Conservation (phyloP, 441 rosid genomes). For the Caryocar brasiliense region DNA sequence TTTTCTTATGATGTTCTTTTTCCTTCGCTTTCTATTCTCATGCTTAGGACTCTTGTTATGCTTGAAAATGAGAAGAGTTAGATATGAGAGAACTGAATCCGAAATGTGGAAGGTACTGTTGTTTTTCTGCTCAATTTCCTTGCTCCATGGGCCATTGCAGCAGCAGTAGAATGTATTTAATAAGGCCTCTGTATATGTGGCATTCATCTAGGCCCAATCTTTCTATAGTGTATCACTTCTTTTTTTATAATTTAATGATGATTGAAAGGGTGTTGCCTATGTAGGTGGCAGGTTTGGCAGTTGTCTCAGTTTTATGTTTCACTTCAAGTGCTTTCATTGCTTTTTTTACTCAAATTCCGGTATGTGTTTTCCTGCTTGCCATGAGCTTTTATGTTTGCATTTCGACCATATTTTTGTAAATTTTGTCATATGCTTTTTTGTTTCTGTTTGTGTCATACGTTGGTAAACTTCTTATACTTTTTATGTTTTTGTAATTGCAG, state of each 20-base stretch:
- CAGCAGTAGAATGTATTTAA: too few relatives aligned
- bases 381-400: constrained; percentile 2
- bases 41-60: constrained; percentile 42
- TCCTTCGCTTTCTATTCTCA: not conserved
- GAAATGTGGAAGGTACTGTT: constrained; percentile 57
- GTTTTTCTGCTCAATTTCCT: too few relatives aligned
- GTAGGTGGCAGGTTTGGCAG: constrained; percentile 63
- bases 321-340: constrained; percentile 45
- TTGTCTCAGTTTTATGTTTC: constrained; percentile 50
- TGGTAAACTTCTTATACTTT: not conserved
- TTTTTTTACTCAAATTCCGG: constrained; percentile 48
- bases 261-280: constrained; percentile 2
- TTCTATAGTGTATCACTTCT: not conserved
- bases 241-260: not conserved
- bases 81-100: constrained; percentile 55
- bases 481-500: constrained; percentile 25
- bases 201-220: too few relatives aligned
- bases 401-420: too few relatives aligned
- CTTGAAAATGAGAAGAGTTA: constrained; percentile 52
- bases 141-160: too few relatives aligned
- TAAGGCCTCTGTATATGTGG: too few relatives aligned
- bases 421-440: too few relatives aligned
- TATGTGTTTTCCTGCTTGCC: constrained; percentile 14
- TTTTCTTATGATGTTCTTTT: not conserved
- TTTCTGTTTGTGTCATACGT: too few relatives aligned